Base-by-base conservation (phyloP, 208 protist species). In the Lotmaria passim region DNA sequence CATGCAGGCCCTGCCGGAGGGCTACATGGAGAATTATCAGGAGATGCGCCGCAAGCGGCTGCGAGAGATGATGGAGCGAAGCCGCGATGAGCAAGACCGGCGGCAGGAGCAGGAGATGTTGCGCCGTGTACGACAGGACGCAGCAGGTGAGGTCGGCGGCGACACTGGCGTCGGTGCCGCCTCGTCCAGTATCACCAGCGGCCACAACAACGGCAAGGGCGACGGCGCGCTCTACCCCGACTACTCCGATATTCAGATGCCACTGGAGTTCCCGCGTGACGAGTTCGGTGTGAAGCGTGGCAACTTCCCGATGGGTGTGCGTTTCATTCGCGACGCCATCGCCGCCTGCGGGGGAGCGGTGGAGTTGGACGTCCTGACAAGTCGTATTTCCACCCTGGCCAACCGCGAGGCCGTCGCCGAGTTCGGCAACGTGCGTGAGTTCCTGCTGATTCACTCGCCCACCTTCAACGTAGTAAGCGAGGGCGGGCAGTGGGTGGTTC, bases 341-440 rank as follows among this genome's bases (percentile, higher is more conserved):
- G 77, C 78, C 19, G 76, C 85, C 36, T 94, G 91, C 60, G 91
- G 91, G 33, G 93, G 93, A 0, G 93, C 91, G 31, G 75, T 97
- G 7, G 91, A 96, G 79, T 67, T 97, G 41, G 90, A 96, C 61
- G 91, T 96, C 30, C 48, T 97, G 19, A 87, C 91, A 15, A 88
- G 81, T 53, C 89, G 91, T 50, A 75, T 97, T n/a, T 80, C 89
- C 31, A 90, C 89, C 2, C 39, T 94, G 58, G 87, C 88, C 7
- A 93, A 81, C 59, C 79, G 74, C 39, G 90, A 94, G 65, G 83
- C 80, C 3, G 83, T 90, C 31, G 73, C 83, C 1, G 80, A 95
- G 70, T 96, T 97, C 69, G 91, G 91, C 36, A 86, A 96, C 73
- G 80, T 97, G 75, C 87, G 93, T 19, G 82, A 95, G 74, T 97